Evolutionary conservation across 2,329 filamentous ascomycete species (phyloP).

Genomic region (Alternaria triticina): DNA sequence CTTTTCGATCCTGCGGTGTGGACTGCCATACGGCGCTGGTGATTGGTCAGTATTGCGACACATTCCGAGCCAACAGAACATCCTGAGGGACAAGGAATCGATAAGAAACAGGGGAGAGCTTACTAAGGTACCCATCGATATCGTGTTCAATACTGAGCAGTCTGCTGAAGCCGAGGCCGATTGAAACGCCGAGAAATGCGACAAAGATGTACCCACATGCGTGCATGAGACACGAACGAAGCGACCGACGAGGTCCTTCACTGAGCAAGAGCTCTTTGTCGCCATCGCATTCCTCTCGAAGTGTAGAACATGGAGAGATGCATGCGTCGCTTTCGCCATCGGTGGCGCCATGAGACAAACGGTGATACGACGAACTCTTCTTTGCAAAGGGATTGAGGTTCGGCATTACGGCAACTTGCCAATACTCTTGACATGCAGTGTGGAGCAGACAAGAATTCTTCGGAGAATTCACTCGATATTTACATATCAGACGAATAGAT

Average conservation of each 20-base stretch:
- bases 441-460: background rate
- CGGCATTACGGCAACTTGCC: background rate
- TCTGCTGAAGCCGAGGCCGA: constrained; percentile 1
- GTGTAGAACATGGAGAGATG: background rate
- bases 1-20: constrained; percentile 3
- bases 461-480: background rate
- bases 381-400: constrained; percentile 6
- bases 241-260: background rate
- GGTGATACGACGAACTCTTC: background rate
- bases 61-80: background rate
- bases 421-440: background rate
- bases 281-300: background rate
- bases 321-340: background rate
- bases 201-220: background rate
- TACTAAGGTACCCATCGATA: constrained; percentile 12
- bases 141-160: background rate
- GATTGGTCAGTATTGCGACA: background rate
- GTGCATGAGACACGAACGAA: background rate
- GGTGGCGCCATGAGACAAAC: background rate
- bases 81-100: background rate
- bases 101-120: background rate
- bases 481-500: background rate
- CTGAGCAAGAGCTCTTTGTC: background rate
- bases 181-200: background rate
- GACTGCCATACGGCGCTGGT: constrained; percentile 4